phyloP scores from a whole-genome alignment of 169 alveolate species.

The Plasmodium reichenowi region DNA sequence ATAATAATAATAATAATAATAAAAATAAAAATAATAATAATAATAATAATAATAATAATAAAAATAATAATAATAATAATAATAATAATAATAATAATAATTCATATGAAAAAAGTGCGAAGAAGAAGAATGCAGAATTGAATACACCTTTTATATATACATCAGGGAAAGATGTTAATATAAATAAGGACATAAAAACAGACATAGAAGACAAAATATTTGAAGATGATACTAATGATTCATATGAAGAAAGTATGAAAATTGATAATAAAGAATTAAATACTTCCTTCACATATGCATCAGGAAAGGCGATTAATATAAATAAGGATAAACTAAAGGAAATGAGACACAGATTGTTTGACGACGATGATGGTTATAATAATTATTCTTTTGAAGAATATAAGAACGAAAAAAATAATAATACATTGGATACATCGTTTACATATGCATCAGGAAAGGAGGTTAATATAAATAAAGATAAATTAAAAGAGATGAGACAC shows the following conservation, averaged over 20 bases:
- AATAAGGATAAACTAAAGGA: constrained; percentile 22
- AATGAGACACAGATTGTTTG: constrained; percentile 20
- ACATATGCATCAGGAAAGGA: constrained; percentile 64
- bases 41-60: not conserved
- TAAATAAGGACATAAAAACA: constrained; percentile 42
- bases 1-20: not conserved
- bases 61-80: not conserved
- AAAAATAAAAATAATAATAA: not conserved
- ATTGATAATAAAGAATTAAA: not conserved
- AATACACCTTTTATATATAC: constrained; percentile 43
- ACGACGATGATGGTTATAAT: constrained; percentile 7
- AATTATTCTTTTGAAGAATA: not conserved
- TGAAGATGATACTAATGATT: constrained; percentile 30
- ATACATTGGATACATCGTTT: not conserved
- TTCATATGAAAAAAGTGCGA: not conserved
- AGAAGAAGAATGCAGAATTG: not conserved
- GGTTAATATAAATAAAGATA: constrained; percentile 26
- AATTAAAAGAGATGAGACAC: constrained; percentile 17
- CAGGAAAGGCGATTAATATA: constrained; percentile 37
- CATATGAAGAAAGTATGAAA: not conserved
- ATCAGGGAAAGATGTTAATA: constrained; percentile 56
- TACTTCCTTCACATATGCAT: constrained; percentile 37
- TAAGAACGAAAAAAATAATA: not conserved
- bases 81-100: not conserved
- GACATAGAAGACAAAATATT: constrained; percentile 31